Conservation (phyloP, 495 filamentous ascomycete species). For the Pseudevernia furfuracea region DNA sequence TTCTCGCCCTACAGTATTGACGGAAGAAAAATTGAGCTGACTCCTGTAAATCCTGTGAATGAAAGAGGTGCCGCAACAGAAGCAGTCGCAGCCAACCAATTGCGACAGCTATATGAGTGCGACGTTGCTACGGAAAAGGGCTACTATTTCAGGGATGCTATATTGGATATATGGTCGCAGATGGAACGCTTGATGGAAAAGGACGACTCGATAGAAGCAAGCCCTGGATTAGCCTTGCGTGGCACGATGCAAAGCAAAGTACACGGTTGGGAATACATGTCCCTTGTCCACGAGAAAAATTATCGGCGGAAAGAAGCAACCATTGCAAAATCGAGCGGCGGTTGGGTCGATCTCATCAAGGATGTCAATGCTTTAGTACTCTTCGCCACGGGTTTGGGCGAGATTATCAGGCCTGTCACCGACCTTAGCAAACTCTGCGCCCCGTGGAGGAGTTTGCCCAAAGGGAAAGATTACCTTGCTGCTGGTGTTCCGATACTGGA, state of each 20-base stretch:
- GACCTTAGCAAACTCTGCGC: conserved; percentile 11
- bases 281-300: conserved; percentile 21
- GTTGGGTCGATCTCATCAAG: conserved; percentile 22
- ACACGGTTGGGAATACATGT: conserved; percentile 25
- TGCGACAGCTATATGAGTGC: conserved; percentile 12
- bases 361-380: conserved; percentile 28
- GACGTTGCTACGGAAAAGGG: background rate
- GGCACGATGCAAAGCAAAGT: conserved; percentile 8
- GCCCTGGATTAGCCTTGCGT: conserved; percentile 15
- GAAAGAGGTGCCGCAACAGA: background rate
- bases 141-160: conserved; percentile 24
- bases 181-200: conserved; percentile 26
- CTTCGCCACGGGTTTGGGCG: conserved; percentile 25
- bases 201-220: conserved; percentile 12
- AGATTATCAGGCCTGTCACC: conserved; percentile 19
- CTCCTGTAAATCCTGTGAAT: background rate
- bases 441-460: conserved; percentile 22
- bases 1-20: conserved; percentile 16
- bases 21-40: conserved; percentile 12
- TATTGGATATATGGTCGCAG: conserved; percentile 26
- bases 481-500: conserved; percentile 18
- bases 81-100: conserved; percentile 1
- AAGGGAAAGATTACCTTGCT: conserved; percentile 25
- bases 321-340: conserved; percentile 22
- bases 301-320: conserved; percentile 18